Evolutionary conservation across 768 basidiomycete species (phyloP), one percentile per base, ranked within the genome.

Genomic region (Amanita brunnescens): DNA sequence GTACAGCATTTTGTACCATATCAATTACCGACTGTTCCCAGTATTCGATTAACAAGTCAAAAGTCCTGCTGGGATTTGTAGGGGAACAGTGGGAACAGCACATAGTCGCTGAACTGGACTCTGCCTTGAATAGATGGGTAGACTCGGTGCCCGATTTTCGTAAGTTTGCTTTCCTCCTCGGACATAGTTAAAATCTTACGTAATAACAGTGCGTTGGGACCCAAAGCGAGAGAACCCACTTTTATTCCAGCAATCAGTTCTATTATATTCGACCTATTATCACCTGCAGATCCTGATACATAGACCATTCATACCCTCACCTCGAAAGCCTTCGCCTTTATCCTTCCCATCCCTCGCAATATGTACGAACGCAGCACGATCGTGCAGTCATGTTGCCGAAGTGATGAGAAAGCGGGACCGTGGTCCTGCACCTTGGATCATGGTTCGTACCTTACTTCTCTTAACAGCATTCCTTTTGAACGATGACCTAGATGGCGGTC

Each of bases 1-100:
- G 23, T 2, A n/a, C 20, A 42, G 21, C 14, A 34, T 10, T 8
- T 20, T 51, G 35, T 34, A 32, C 3, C 26, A 4, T 30, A 37
- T 23, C 20, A 43, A n/a, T 24, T 33, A 8, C 32, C 35, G 23
- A 33, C 10, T 20, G n/a, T 3, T 37, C 16, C 21, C 32, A 89
- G 87, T 93, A 91, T 62, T 83, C 88, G n/a, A 87, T 89, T 57
- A 87, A 85, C 61, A 86, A 84, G 58, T 80, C 80, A 0, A 84
- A 85, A 58, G 66, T 80, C 6, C 63, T 79, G 1, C 71, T 86
- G 4, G 85, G 84, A 12, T 78, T 81, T 55, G 76, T 77, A 3
- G 82, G 80, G 1, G 51, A 67, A 54, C 55, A 81, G 51, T 87
- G 85, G 85, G 84, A 85, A 52, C 77, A 85, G 47, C 69, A 76